These are phyloP conservation scores for Claviceps pazoutovae DNA, from an alignment of 2,329 filamentous ascomycete species.

Conservation along the genomic window DNA sequence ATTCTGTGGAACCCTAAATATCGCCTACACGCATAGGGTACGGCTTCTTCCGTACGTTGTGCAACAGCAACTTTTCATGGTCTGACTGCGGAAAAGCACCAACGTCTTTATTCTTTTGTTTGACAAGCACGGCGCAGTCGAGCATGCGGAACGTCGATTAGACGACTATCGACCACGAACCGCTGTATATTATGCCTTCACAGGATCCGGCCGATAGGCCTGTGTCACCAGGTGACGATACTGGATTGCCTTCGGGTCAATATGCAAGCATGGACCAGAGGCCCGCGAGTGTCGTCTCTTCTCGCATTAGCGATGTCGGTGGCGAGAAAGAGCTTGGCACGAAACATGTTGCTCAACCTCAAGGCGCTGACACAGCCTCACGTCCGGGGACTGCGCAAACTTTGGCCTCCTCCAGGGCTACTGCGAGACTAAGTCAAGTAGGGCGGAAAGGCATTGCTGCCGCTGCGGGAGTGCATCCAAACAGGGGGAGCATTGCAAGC, in stretches of 20 bases:
- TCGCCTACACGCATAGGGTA: background rate
- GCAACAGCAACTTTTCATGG: background rate
- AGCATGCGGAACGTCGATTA: constrained; percentile 9
- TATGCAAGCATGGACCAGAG: constrained; percentile 26
- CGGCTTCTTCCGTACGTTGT: background rate
- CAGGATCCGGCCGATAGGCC: constrained; percentile 21
- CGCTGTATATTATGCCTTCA: constrained; percentile 21
- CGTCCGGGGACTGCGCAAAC: constrained; percentile 42
- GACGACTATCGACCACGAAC: background rate
- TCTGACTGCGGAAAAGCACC: background rate
- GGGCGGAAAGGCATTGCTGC: constrained; percentile 36
- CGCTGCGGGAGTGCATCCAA: constrained; percentile 27
- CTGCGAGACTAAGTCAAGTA: constrained; percentile 39
- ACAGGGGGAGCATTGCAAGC: constrained; percentile 28
- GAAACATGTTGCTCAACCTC: constrained; percentile 18
- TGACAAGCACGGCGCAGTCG: background rate
- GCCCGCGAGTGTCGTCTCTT: constrained; percentile 54
- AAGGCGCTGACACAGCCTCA: constrained; percentile 30
- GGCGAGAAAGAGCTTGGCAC: constrained; percentile 40
- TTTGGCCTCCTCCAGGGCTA: constrained; percentile 25
- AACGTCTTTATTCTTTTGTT: background rate
- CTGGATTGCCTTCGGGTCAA: constrained; percentile 22
- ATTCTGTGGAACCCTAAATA: background rate
- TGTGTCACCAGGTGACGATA: constrained; percentile 24
- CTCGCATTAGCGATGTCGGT: constrained; percentile 53